Conservation (phyloP, 345 rosid genomes). For the Populus simonii region DNA sequence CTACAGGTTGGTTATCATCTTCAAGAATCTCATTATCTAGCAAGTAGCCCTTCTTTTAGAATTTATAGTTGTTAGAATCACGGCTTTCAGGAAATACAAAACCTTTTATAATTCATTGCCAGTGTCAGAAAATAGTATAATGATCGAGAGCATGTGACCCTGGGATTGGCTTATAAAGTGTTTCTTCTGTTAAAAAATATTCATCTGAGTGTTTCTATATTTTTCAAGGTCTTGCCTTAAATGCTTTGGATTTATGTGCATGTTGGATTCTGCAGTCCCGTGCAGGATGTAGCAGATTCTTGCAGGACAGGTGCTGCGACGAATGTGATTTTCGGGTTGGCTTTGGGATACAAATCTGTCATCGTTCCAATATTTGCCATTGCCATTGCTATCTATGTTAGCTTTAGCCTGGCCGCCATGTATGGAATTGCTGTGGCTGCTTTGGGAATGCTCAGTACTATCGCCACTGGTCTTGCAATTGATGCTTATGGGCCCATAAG, state of each 20-base stretch:
- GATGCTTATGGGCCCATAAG: slow-evolving; percentile 76
- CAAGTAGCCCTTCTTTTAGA: not conserved
- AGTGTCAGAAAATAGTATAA: not conserved
- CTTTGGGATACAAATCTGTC: slow-evolving; percentile 67
- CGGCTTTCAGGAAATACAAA: no score
- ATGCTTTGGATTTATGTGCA: not conserved
- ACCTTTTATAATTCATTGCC: not conserved
- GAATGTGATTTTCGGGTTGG: slow-evolving; percentile 66
- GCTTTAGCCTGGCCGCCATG: slow-evolving; percentile 75
- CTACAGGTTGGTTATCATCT: slow-evolving; percentile 41
- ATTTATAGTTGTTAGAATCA: not conserved
- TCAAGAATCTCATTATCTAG: not conserved
- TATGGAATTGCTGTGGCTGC: slow-evolving; percentile 70
- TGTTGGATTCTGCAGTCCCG: slow-evolving; percentile 41
- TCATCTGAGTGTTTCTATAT: not conserved
- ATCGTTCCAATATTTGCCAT: slow-evolving; percentile 64
- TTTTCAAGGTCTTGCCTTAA: not conserved
- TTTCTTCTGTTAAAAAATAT: not conserved
- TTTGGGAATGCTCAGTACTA: slow-evolving; percentile 69
- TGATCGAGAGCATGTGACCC: not conserved
- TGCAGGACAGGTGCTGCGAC: slow-evolving; percentile 68
- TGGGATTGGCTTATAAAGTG: not conserved
- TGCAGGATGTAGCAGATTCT: slow-evolving; percentile 73
- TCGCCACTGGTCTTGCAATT: slow-evolving; percentile 60
- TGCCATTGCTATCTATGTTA: slow-evolving; percentile 50